A percentile compares a stretch with the other conserved stretches of the same genome.
These are phyloP conservation scores for Teratosphaeria zuluensis DNA, from an alignment of 2,329 filamentous ascomycete genomes.

Conservation along the genomic window DNA sequence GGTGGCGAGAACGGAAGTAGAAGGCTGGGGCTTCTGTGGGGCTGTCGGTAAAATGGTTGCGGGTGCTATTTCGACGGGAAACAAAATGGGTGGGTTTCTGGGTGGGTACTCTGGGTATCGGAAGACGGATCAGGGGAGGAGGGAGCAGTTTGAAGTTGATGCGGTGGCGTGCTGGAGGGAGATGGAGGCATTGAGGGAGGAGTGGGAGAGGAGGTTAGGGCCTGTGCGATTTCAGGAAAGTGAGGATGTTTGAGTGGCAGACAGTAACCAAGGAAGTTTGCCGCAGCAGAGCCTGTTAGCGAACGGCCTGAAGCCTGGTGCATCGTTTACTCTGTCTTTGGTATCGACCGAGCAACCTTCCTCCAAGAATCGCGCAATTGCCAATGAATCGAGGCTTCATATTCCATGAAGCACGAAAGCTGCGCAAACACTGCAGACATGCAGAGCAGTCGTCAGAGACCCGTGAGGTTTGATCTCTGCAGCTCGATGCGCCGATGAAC, in stretches of 20 bases:
- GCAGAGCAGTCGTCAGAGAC: neutral
- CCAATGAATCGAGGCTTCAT: no score
- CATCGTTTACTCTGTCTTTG: no score
- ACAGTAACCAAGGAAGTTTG: neutral
- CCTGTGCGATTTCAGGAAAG: constrained; percentile 22
- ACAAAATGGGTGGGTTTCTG: neutral
- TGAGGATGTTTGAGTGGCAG: neutral
- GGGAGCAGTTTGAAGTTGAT: constrained; percentile 62
- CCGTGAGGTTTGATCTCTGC: neutral
- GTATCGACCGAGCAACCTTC: no score
- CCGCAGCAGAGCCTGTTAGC: no score
- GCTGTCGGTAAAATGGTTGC: constrained; percentile 39
- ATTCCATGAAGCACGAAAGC: no score
- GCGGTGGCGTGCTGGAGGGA: constrained; percentile 43
- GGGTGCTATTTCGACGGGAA: constrained; percentile 24
- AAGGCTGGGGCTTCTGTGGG: constrained; percentile 67
- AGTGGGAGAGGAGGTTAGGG: constrained; percentile 32
- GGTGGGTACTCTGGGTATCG: constrained; percentile 34
- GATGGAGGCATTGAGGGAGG: constrained; percentile 26
- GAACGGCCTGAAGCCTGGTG: no score
- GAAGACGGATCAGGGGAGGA: constrained; percentile 52
- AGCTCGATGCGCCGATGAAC: neutral
- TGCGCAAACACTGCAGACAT: neutral
- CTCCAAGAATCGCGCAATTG: no score
- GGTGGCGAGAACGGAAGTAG: constrained; percentile 70